Evolutionary conservation across 257 asterid genomes (phyloP), one percentile per base, ranked within the genome.

Genomic region (Gardenia jasminoides): DNA sequence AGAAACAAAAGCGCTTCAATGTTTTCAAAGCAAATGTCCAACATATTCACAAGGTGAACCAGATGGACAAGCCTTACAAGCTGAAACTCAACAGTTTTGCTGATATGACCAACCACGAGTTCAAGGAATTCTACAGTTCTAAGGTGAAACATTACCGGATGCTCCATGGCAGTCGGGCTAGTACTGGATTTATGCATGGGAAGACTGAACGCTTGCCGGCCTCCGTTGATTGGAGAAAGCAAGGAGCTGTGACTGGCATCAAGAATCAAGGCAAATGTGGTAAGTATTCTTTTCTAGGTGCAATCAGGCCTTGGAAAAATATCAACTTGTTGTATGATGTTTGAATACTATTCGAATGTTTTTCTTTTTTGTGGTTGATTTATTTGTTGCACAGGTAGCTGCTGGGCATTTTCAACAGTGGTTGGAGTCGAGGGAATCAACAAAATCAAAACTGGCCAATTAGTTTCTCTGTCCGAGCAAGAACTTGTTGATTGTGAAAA

Each of bases 401-500:
- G 97, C 64, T 94, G 97, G 97, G 97, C 98, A 1, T 94, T 94
- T 84, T 94, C 97, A 20, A 86, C 97, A 28, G 92, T 92, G 33
- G 97, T 91, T 78, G 98, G 97, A 80, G 92, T 91, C 24, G 98
- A 92, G 76, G 98, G 98, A 79, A 92, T 94, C 83, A 92, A 94
- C 79, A 90, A 90, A 83, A 82, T 92, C 39, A 92, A 83, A 79
- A 92, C 95, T 0, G 97, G 97, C 1, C 52, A 83, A 3, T 80
- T 94, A 26, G 88, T 91, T 12, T 87, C 98, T 9, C 81, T 94
- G 59, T 94, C 98, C 5, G 98, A 94, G 81, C 97, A 94, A 89
- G 97, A 94, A 77, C 82, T 92, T 56, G 92, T 94, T 56, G 97
- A 94, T 76, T 94, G 97, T 81, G 97, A 90, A 78, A 70, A 70